These are phyloP conservation scores for Cordyceps tenuipes DNA, from an alignment of 2,329 filamentous ascomycete genomes.

Conservation along the genomic window DNA sequence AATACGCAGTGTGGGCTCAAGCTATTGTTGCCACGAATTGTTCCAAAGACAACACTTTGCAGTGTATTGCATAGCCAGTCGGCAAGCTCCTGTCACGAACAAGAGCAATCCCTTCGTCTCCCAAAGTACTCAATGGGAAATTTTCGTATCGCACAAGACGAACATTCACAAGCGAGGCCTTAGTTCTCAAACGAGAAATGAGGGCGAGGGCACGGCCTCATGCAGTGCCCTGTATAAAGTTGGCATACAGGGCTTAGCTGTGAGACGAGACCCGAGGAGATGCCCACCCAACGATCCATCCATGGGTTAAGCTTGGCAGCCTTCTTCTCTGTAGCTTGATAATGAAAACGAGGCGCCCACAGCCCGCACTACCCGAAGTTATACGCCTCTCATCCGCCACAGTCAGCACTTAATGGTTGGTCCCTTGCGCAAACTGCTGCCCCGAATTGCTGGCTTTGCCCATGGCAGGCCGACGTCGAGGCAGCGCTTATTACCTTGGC, in stretches of 20 bases:
- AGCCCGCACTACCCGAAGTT: not conserved
- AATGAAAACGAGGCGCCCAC: not conserved
- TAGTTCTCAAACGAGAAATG: not conserved
- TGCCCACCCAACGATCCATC: not conserved
- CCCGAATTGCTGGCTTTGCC: not conserved
- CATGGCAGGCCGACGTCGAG: not conserved
- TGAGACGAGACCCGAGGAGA: not conserved
- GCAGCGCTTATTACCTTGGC: too few relatives aligned
- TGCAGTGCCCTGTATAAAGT: not conserved
- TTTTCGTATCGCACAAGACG: not conserved
- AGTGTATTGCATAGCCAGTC: not conserved
- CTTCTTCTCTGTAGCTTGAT: not conserved
- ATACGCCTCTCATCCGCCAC: not conserved
- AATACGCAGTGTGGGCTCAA: not conserved
- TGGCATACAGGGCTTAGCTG: slow-evolving; percentile 3
- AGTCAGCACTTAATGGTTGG: slow-evolving; percentile 7
- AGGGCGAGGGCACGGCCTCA: not conserved
- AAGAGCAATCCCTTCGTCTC: too few relatives aligned
- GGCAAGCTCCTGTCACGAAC: too few relatives aligned
- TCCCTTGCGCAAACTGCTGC: slow-evolving; percentile 1
- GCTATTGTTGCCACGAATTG: not conserved
- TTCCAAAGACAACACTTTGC: not conserved
- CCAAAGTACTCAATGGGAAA: too few relatives aligned
- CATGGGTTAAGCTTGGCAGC: not conserved
- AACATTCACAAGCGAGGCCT: too few relatives aligned